Percentiles rank a stretch among this genome's conserved stretches.
These are phyloP conservation scores for Calonectria hongkongensis DNA, from an alignment of 2,329 filamentous ascomycete genomes.

Conservation along the genomic window DNA sequence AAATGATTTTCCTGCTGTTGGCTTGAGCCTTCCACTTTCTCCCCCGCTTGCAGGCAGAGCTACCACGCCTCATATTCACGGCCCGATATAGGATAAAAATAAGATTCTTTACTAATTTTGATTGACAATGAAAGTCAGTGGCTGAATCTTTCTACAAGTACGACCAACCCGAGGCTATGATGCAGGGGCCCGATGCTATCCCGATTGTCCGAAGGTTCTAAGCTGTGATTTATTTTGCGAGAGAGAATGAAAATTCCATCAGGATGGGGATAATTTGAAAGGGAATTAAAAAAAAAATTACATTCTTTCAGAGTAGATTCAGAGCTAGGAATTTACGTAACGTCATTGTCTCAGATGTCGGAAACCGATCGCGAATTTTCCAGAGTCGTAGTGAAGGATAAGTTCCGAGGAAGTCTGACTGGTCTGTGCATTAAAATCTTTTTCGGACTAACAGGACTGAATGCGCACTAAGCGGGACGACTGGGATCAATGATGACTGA, in stretches of 20 bases:
- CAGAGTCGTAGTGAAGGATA: neutral
- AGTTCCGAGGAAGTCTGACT: neutral
- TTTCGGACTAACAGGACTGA: neutral
- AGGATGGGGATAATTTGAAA: no score
- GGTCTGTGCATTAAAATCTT: neutral
- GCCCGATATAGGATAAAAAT: conserved; percentile 2
- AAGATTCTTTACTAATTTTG: neutral
- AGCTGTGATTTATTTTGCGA: neutral
- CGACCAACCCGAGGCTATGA: neutral
- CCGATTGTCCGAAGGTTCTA: neutral
- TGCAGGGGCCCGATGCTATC: neutral
- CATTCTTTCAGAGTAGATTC: neutral
- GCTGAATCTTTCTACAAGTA: neutral
- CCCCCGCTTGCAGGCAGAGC: neutral
- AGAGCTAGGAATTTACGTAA: neutral
- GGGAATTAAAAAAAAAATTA: neutral
- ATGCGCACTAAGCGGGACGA: neutral
- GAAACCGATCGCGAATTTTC: neutral
- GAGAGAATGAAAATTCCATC: no score
- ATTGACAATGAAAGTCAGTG: neutral
- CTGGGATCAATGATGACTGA: neutral
- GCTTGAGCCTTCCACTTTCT: neutral
- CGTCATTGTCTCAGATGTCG: neutral
- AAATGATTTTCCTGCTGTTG: neutral
- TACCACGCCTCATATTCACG: neutral